Base-by-base conservation (phyloP, 768 basidiomycete genomes). In the Sistotremastrum niveocremeum region DNA sequence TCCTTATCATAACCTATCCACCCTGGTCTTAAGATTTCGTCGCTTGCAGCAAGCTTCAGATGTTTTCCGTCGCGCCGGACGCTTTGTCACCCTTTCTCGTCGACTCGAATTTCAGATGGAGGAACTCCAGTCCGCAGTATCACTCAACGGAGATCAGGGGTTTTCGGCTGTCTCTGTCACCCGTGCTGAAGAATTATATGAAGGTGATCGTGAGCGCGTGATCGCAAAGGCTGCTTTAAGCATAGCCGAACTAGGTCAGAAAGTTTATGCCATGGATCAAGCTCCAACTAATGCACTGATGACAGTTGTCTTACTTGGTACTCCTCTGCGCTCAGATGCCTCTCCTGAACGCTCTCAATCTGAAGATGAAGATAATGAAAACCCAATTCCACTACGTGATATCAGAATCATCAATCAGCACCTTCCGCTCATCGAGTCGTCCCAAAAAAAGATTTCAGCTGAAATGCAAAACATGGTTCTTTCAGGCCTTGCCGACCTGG, bases 381-480 rank as follows among this genome's bases (percentile, higher is more conserved):
- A 45, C 52, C 5, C 56, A 60, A 66, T 84, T 5, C 71, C 86
- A 0, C 68, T 98, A 33, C 74, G 76, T n/a, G 77, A 80, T 3
- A 73, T 99, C 29, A 69, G 73, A 41, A 78, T 79, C 7, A 77
- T 94, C 5, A 71, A 77, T 1, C 70, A 71, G 3, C 77, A 90
- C 52, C 64, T 86, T 11, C 72, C 78, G 1, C 76, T 77, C 36
- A 75, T 99, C 33, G 78, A 86, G 44, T 72, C 77, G 6, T 73
- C 88, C 0, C 75, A 81, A 28, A 65, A 69, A 8, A 74, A 71
- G 39, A 77, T 99, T 34, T 84, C 79, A 2, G 68, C 66, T 5
- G 86, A 91, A 55, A 98, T 99, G 93, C 84, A 97, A 54, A 72
- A 66, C 5, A 93, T 93, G 85, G 81, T 98, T 1, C 62, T 87